Conservation (phyloP, 164 flowering plant genomes). For the Stephania yunnanensis region DNA sequence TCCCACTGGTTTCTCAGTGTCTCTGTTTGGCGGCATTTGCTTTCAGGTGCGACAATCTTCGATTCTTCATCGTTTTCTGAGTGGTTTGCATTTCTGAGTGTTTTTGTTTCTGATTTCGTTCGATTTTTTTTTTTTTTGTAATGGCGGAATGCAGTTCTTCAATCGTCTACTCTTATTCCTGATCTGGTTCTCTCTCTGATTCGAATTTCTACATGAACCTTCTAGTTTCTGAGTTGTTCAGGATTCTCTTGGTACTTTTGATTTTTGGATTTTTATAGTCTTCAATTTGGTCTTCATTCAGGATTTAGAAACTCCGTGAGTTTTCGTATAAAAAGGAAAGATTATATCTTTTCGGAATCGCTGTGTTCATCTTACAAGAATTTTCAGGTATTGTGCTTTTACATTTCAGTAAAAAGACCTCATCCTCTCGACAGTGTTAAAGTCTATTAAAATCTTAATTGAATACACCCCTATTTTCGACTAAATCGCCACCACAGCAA, state of each 20-base stretch:
- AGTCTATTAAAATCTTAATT: no score
- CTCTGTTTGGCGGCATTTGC: neutral
- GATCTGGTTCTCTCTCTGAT: neutral
- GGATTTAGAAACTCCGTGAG: neutral
- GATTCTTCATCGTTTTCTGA: neutral
- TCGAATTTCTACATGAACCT: neutral
- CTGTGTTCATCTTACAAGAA: neutral
- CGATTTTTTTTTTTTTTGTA: neutral
- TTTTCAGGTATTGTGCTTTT: neutral
- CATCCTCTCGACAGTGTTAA: no score
- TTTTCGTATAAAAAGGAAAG: constrained; percentile 5
- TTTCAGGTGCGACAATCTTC: constrained; percentile 12
- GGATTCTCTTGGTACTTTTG: neutral
- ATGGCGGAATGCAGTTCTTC: neutral
- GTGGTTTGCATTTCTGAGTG: neutral
- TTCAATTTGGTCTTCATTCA: neutral
- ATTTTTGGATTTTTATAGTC: neutral
- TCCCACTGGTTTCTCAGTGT: neutral
- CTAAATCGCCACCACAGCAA: no score
- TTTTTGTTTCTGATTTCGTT: neutral
- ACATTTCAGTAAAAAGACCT: no score
- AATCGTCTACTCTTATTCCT: neutral
- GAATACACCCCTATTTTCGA: no score
- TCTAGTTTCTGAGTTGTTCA: neutral
- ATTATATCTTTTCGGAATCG: neutral